phyloP scores from a whole-genome alignment of 2,329 filamentous ascomycete species.

The Diaporthe vaccinii region DNA sequence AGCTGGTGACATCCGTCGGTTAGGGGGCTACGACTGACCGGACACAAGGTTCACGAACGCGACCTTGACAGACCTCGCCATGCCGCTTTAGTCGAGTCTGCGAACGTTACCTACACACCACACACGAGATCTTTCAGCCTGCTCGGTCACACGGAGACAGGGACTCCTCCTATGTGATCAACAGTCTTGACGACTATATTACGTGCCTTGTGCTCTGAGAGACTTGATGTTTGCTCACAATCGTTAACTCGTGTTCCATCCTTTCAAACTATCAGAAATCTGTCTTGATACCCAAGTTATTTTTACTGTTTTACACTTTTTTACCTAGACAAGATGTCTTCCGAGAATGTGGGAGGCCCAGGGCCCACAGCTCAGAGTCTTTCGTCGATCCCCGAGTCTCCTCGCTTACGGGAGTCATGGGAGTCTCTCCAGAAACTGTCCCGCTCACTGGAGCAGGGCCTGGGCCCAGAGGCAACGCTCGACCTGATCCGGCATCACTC shows the following conservation, averaged over 20 bases:
- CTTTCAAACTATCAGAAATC: neutral
- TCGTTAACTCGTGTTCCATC: conserved; percentile 1
- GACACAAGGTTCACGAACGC: conserved; percentile 22
- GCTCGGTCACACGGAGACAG: neutral
- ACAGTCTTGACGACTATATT: conserved; percentile 23
- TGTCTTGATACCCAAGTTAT: neutral
- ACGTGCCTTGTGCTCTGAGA: conserved; percentile 27
- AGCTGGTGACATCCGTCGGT: conserved; percentile 12
- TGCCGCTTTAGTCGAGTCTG: conserved; percentile 5
- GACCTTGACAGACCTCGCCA: conserved; percentile 23
- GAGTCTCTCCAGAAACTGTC: conserved; percentile 31
- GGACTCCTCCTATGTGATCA: neutral
- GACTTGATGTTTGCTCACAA: neutral
- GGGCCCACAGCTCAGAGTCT: neutral
- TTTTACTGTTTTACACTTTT: neutral
- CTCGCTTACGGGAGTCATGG: conserved; percentile 20
- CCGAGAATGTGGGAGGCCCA: neutral
- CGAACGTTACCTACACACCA: neutral
- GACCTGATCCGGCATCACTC: conserved; percentile 36
- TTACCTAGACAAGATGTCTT: neutral
- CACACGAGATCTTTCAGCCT: conserved; percentile 7
- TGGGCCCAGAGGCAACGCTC: conserved; percentile 29
- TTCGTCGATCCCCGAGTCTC: neutral
- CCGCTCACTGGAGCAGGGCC: conserved; percentile 16
- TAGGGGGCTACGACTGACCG: neutral